phyloP scores from a whole-genome alignment of 139 green algal species.

The Helicosporidium sp. region DNA sequence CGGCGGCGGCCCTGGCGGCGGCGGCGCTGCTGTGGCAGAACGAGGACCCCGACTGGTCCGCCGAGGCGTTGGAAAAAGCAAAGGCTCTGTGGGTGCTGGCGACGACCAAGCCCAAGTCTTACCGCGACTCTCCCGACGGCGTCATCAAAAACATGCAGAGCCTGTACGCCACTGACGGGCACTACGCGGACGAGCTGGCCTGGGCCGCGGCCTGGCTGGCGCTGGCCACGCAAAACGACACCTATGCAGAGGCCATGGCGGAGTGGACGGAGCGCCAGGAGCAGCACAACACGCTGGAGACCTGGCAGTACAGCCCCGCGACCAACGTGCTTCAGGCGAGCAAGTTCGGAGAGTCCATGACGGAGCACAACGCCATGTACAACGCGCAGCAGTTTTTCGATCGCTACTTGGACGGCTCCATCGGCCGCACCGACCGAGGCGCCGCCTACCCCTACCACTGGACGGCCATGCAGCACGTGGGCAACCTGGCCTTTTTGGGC shows the following conservation, averaged over 20 bases:
- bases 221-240: constrained; percentile 8
- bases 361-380: too few relatives aligned
- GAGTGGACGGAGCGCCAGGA: neutral
- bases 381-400: constrained; percentile 8
- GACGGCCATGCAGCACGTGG: constrained; percentile 5
- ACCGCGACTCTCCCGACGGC: neutral
- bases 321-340: too few relatives aligned
- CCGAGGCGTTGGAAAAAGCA: neutral
- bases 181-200: constrained; percentile 19
- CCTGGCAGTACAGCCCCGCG: too few relatives aligned
- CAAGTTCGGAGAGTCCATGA: too few relatives aligned
- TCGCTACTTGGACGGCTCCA: constrained; percentile 6
- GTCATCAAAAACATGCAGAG: constrained; percentile 3
- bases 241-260: constrained; percentile 1
- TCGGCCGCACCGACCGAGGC: constrained; percentile 12
- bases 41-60: constrained; percentile 1
- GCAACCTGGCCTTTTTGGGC: constrained; percentile 8
- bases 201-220: constrained; percentile 17
- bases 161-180: constrained; percentile 7
- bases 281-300: constrained; percentile 3
- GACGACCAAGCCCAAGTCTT: neutral
- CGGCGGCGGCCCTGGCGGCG: constrained; percentile 8
- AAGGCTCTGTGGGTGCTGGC: neutral
- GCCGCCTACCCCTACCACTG: constrained; percentile 21
- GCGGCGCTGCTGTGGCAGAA: constrained; percentile 1